Evolutionary conservation across 1,284 basidiomycete genomes (phyloP), one percentile per base, ranked within the genome.

Genomic region (Heterobasidion irregulare): DNA sequence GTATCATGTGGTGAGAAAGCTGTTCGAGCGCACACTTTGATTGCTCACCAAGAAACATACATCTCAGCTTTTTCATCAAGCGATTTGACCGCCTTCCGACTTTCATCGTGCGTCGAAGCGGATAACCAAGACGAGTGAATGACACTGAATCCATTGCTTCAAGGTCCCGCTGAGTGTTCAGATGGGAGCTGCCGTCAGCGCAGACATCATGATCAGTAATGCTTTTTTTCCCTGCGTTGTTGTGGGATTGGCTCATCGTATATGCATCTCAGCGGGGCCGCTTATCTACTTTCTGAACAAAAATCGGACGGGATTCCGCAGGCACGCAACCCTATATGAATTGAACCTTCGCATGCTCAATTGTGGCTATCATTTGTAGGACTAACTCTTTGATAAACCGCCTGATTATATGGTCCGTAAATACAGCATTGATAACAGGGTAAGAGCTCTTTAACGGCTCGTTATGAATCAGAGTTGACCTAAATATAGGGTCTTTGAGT

Each of bases 321-420:
- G 7, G 47, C 45, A 26, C 2, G 15, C 3, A 46, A 46, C 33
- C 43, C 38, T 8, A 10, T 7, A n/a, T 41, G 2, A 26, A 26
- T 26, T 26, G 26, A 26, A 15, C 18, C 26, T 26, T 26, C 26
- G 26, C 26, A 32, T 50, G 6, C 49, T 47, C 47, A 10, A 38
- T 8, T 49, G 8, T 26, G 6, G 46, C 44, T 32, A 10, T 38
- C 16, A 16, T 32, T n/a, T 41, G 10, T 7, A 58, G 57, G 50
- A 56, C 55, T 1, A 54, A 54, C 35, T 53, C 57, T 13, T 33
- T 55, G 41, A 57, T 58, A 46, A 55, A 53, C 43, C 46, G 46
- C 38, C n/a, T 58, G 32, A 57, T 57, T 13, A 34, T 50, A 10
- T 57, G 53, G 57, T 52, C 56, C 6, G 47, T 57, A 10, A 58